Conservation (phyloP, 108 stramenopile species). For the Cyclostephanos invisitatus region DNA sequence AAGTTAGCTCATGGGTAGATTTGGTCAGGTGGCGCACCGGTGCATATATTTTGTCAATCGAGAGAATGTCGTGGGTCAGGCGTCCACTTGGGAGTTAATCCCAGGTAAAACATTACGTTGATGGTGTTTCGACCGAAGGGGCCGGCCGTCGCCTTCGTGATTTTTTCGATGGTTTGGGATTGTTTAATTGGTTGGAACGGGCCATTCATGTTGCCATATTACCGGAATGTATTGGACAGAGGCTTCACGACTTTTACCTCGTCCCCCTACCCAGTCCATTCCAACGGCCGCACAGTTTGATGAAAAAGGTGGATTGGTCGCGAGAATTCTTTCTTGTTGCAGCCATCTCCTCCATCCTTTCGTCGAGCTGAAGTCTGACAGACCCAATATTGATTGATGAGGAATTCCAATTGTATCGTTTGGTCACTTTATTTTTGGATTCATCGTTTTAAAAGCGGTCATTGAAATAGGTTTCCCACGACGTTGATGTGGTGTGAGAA, state of each 20-base stretch:
- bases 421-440: conserved; percentile 13
- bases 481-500: conserved; percentile 81
- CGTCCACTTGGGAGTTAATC: too few species aligned
- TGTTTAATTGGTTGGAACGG: neutral
- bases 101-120: too few species aligned
- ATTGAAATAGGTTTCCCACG: conserved; percentile 78
- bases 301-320: neutral
- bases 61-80: too few species aligned
- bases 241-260: neutral
- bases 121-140: too few species aligned
- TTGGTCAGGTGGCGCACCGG: too few species aligned
- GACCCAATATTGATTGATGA: conserved; percentile 25
- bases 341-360: neutral
- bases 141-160: too few species aligned
- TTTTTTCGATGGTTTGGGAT: too few species aligned
- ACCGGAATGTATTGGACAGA: neutral
- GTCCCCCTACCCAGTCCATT: conserved; percentile 10
- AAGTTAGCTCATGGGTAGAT: too few species aligned
- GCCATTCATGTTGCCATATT: neutral
- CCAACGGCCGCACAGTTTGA: neutral
- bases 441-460: conserved; percentile 29
- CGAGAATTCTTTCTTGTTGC: neutral
- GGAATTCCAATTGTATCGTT: conserved; percentile 16
- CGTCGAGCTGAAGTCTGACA: neutral
- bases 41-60: too few species aligned